A percentile compares a stretch with the other conserved stretches of the same genome.
phyloP scores from a whole-genome alignment of 345 rosid genomes.

The Salix suchowensis region DNA sequence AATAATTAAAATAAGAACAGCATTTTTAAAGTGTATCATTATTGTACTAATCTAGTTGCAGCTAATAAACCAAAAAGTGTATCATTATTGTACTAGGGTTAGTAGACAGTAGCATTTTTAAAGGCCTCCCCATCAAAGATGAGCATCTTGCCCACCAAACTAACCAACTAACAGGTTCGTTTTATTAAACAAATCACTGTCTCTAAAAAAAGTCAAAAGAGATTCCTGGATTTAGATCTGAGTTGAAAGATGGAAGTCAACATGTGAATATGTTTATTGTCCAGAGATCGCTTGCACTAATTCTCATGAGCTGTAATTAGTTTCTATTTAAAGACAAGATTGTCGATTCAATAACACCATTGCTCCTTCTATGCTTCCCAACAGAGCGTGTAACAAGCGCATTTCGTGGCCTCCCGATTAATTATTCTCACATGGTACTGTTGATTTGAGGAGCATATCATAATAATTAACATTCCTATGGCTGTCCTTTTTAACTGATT shows the following conservation, averaged over 20 bases:
- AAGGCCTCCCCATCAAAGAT: background rate
- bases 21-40: too few species aligned
- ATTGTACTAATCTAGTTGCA: background rate
- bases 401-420: background rate
- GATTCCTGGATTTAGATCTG: conserved; percentile 40
- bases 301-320: conserved; percentile 7
- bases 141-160: background rate
- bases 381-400: conserved; percentile 15
- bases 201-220: conserved; percentile 31
- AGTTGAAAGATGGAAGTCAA: conserved; percentile 32
- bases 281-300: conserved; percentile 17
- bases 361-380: conserved; percentile 6
- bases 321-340: conserved; percentile 15
- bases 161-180: background rate
- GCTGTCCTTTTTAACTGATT: background rate
- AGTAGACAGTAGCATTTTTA: background rate
- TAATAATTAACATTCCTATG: background rate
- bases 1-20: background rate
- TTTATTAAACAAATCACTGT: background rate
- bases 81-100: background rate
- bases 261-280: conserved; percentile 8
- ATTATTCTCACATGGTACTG: background rate
- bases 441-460: background rate
- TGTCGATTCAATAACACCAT: conserved; percentile 13
- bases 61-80: background rate